Conservation (phyloP, 1,284 basidiomycete genomes). For the Grifola frondosa region DNA sequence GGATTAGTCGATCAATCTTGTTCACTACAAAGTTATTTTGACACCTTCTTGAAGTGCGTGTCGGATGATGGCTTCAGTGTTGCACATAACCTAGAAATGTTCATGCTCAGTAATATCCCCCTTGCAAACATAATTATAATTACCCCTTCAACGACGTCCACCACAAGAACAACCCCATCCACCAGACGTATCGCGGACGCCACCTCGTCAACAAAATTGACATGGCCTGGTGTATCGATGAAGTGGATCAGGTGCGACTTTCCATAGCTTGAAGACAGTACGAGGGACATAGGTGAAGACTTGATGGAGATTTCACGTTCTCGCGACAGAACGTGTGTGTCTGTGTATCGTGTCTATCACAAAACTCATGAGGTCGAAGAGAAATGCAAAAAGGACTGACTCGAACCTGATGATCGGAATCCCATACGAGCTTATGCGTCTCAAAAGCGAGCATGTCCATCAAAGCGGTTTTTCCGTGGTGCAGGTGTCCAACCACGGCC, state of each 20-base stretch:
- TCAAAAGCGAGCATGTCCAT: slow-evolving; percentile 98
- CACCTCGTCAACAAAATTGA: slow-evolving; percentile 97
- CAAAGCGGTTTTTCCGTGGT: slow-evolving; percentile 96
- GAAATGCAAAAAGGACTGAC: slow-evolving; percentile 10
- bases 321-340: slow-evolving; percentile 89
- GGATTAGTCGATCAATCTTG: slow-evolving; percentile 96
- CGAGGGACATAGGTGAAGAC: slow-evolving; percentile 93
- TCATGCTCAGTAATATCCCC: slow-evolving; percentile 3
- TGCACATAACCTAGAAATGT: slow-evolving; percentile 75
- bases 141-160: slow-evolving; percentile 95
- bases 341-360: slow-evolving; percentile 86
- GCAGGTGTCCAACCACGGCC: slow-evolving; percentile 91
- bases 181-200: slow-evolving; percentile 83
- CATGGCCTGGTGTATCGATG: slow-evolving; percentile 97
- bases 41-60: slow-evolving; percentile 87
- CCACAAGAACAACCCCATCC: slow-evolving; percentile 94
- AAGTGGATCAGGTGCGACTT: slow-evolving; percentile 95
- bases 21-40: slow-evolving; percentile 94
- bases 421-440: slow-evolving; percentile 94
- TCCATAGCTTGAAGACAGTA: slow-evolving; percentile 83
- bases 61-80: slow-evolving; percentile 82
- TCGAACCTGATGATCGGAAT: slow-evolving; percentile 82
- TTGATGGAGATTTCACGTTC: slow-evolving; percentile 94
- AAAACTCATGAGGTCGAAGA: slow-evolving; percentile 3
- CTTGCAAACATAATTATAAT: slow-evolving; percentile 28